Evolutionary conservation across 441 rosid species (phyloP).

Genomic region (Brassica hybrid): DNA sequence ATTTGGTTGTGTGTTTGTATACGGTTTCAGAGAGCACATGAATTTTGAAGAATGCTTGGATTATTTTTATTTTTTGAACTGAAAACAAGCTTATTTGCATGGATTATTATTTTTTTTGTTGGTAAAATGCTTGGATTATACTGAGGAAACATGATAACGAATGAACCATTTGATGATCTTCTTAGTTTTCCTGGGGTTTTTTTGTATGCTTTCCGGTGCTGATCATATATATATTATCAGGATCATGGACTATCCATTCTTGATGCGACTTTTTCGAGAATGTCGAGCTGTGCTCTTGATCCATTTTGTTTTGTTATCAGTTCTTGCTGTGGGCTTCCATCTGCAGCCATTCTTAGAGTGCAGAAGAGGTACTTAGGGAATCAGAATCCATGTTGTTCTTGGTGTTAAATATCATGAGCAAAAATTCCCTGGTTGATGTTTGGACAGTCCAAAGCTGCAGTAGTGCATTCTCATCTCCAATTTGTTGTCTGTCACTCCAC

Average conservation of each 20-base stretch:
- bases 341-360: slow-evolving; percentile 68
- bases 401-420: slow-evolving; percentile 57
- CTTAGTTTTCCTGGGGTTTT: slow-evolving; percentile 72
- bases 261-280: neutral
- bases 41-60: slow-evolving; percentile 63
- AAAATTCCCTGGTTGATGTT: slow-evolving; percentile 50
- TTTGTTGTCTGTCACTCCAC: slow-evolving; percentile 70
- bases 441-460: slow-evolving; percentile 58
- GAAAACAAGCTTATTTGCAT: no score
- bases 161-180: slow-evolving; percentile 77
- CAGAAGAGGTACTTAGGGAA: slow-evolving; percentile 42
- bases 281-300: neutral
- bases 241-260: neutral
- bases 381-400: slow-evolving; percentile 43
- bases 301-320: neutral
- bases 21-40: slow-evolving; percentile 54
- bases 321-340: slow-evolving; percentile 57
- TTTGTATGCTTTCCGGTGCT: neutral
- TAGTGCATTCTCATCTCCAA: slow-evolving; percentile 62
- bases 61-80: slow-evolving; percentile 31
- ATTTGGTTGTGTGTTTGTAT: slow-evolving; percentile 4
- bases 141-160: slow-evolving; percentile 66
- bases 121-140: neutral
- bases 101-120: no score
- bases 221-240: slow-evolving; percentile 2